These are phyloP conservation scores for Chamaenerion angustifolium DNA, from an alignment of 345 rosid genomes.

Conservation along the genomic window DNA sequence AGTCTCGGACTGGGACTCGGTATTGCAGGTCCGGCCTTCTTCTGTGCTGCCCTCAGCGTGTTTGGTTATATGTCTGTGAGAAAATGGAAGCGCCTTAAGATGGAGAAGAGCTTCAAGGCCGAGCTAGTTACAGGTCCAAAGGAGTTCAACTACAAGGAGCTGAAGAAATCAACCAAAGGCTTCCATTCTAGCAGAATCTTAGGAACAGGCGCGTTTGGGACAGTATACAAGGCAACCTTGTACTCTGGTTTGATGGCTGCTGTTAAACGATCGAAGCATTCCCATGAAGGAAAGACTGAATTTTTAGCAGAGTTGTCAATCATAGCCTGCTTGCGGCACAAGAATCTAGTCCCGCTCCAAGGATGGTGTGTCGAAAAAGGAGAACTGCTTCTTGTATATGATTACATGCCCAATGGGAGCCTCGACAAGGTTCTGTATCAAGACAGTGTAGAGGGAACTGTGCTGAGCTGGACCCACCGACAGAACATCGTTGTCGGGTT, in stretches of 20 bases:
- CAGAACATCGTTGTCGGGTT: slow-evolving; percentile 60
- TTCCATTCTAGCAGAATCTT: slow-evolving; percentile 74
- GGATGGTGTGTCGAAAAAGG: slow-evolving; percentile 94
- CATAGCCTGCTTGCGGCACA: slow-evolving; percentile 87
- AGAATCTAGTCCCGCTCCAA: slow-evolving; percentile 71
- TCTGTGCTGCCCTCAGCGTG: slow-evolving; percentile 40
- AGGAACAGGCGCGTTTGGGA: slow-evolving; percentile 80
- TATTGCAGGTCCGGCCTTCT: slow-evolving; percentile 64
- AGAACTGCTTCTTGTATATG: slow-evolving; percentile 79
- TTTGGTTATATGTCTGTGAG: slow-evolving; percentile 53
- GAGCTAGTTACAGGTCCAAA: slow-evolving; percentile 61
- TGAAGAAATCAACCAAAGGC: slow-evolving; percentile 61
- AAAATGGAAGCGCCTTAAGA: slow-evolving; percentile 41
- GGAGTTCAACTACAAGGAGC: slow-evolving; percentile 63
- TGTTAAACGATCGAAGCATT: slow-evolving; percentile 72
- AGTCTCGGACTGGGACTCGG: slow-evolving; percentile 60
- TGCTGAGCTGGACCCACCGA: slow-evolving; percentile 59
- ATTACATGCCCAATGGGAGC: slow-evolving; percentile 88
- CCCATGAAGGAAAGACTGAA: slow-evolving; percentile 74
- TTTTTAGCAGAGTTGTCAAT: slow-evolving; percentile 73
- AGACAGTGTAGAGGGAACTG: slow-evolving; percentile 28
- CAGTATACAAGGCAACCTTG: slow-evolving; percentile 70
- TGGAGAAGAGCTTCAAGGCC: slow-evolving; percentile 40
- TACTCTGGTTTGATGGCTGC: slow-evolving; percentile 52
- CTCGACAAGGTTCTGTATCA: slow-evolving; percentile 68